Evolutionary conservation across 2,329 filamentous ascomycete species (phyloP).

Genomic region (Nothomitra cinnamomea): DNA sequence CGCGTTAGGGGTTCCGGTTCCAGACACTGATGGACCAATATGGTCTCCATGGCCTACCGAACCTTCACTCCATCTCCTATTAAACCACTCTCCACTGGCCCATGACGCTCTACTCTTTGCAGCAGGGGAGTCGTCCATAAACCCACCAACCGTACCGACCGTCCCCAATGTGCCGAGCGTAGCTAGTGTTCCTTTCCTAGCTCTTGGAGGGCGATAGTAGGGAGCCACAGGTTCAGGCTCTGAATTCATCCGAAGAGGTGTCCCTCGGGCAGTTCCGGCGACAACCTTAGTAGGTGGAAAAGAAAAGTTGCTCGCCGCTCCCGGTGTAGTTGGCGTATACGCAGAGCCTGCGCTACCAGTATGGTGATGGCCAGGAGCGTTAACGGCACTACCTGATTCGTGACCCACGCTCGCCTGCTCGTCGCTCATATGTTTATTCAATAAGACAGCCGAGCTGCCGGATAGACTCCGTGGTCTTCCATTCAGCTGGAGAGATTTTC

Average conservation of each 20-base stretch:
- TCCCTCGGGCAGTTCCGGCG: slow-evolving; percentile 23
- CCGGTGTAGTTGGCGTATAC: slow-evolving; percentile 56
- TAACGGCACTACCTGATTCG: slow-evolving; percentile 30
- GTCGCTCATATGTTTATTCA: slow-evolving; percentile 33
- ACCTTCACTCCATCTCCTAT: slow-evolving; percentile 22
- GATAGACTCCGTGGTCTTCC: slow-evolving; percentile 41
- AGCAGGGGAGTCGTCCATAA: slow-evolving; percentile 16
- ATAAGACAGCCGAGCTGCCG: slow-evolving; percentile 42
- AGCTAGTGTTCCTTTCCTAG: slow-evolving; percentile 46
- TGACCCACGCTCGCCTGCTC: slow-evolving; percentile 33
- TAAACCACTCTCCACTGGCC: slow-evolving; percentile 29
- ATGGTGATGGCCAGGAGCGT: slow-evolving; percentile 25
- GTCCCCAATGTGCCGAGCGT: slow-evolving; percentile 29
- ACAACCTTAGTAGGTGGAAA: slow-evolving; percentile 38
- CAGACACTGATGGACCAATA: slow-evolving; percentile 23
- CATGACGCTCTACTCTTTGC: slow-evolving; percentile 27
- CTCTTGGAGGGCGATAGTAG: slow-evolving; percentile 74
- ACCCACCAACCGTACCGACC: slow-evolving; percentile 26
- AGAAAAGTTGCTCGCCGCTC: slow-evolving; percentile 55
- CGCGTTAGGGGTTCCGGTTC: slow-evolving; percentile 31
- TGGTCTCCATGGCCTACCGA: slow-evolving; percentile 18
- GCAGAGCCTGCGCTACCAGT: slow-evolving; percentile 40
- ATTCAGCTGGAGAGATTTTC: slow-evolving; percentile 39
- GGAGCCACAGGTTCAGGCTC: slow-evolving; percentile 45
- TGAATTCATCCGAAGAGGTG: slow-evolving; percentile 28